Evolutionary conservation across 1,139 yeast species (phyloP), one percentile per base, ranked within the genome.

Genomic region (Geotrichum macrosporum): DNA sequence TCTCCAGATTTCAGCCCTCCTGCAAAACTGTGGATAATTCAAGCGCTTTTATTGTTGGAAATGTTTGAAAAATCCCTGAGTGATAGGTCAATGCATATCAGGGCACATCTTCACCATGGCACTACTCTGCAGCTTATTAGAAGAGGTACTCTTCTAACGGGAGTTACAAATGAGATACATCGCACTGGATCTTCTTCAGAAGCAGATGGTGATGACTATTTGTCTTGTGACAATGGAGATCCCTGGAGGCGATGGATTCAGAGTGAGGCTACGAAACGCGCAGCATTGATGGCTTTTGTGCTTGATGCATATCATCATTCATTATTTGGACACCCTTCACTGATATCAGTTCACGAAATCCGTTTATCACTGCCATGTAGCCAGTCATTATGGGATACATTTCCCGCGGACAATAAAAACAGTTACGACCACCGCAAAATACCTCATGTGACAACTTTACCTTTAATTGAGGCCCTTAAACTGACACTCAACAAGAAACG

Each of bases 61-160:
- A 74, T 77, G 58, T 78, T 75, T 52, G 94, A 85, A 57, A 81
- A 83, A 61, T 73, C 81, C 44, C 75, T 80, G 55, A 62, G 78
- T 0, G 57, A 66, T 9, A 65, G 80, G 42, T 54, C 55, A 35
- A 47, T 81, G 56, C 94, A 84, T 59, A 94, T 84, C 61, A 63
- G 94, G 41, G 85, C 85, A 0, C 84, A 80, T 59, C 68, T 84
- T 10, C 92, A 84, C 57, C 87, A 84, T 59, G 92, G 88, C 1
- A 76, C 88, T 0, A 79, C 84, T 0, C 78, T 82, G 19, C 94
- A 84, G 62, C 65, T 84, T 47, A 65, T 84, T 41, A 68, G 89
- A 52, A 71, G 94, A 58, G 79, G 84, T n/a, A 85, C 94, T 0
- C 74, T 81, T 27, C 34, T 37, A 2, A 37, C 41, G 9, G 40